These are phyloP conservation scores for Westerdykella aurantiaca DNA, from an alignment of 2,329 filamentous ascomycete genomes.

Conservation along the genomic window DNA sequence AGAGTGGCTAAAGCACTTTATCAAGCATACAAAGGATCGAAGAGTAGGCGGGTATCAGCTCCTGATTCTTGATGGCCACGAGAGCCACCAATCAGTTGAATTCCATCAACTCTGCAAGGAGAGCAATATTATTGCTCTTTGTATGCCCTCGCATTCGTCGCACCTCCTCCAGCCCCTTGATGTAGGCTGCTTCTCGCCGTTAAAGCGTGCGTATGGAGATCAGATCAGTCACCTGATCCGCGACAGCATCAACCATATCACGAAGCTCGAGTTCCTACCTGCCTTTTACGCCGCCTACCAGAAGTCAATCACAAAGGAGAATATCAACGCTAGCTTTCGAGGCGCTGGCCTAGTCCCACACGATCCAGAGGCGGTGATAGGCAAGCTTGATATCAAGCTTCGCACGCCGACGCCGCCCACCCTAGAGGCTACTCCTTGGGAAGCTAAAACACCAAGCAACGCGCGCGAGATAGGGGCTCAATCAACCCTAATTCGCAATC, in stretches of 20 bases:
- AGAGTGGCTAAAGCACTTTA: conserved; percentile 33
- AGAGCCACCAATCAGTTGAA: conserved; percentile 29
- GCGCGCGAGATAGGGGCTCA: conserved; percentile 5
- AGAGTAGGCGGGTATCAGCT: conserved; percentile 24
- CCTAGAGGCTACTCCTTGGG: conserved; percentile 1
- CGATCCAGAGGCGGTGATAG: too few species aligned
- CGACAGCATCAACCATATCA: too few species aligned
- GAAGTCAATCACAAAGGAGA: conserved; percentile 18
- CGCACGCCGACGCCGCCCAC: conserved; percentile 8
- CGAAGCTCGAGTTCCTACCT: too few species aligned
- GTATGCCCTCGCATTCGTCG: conserved; percentile 33
- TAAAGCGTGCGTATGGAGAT: conserved; percentile 32
- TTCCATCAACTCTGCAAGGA: conserved; percentile 33
- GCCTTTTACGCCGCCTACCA: conserved; percentile 20
- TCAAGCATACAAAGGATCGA: conserved; percentile 19
- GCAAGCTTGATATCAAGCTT: conserved; percentile 24
- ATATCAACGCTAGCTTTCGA: conserved; percentile 25
- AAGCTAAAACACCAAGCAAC: conserved; percentile 6
- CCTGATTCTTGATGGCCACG: conserved; percentile 12
- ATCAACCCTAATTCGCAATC: conserved; percentile 5
- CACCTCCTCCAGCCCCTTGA: conserved; percentile 37
- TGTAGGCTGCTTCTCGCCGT: conserved; percentile 31
- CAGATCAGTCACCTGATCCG: too few species aligned
- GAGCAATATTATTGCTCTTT: conserved; percentile 38
- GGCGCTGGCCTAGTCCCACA: conserved; percentile 31